These are phyloP conservation scores for Penicillium polonicum DNA, from an alignment of 2,329 filamentous ascomycete genomes.

Conservation along the genomic window DNA sequence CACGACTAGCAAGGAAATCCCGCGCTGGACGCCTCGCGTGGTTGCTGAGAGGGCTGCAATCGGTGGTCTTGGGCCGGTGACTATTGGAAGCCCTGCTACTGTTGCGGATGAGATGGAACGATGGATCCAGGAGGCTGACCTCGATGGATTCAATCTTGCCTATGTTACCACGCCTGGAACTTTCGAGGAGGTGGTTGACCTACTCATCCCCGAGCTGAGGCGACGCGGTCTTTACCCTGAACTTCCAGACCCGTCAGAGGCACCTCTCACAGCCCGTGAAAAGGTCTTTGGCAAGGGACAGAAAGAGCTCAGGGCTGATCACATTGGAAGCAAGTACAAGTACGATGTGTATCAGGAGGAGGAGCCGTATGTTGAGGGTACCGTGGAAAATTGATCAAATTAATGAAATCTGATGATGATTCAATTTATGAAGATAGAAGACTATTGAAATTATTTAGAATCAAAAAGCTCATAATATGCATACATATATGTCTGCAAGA, in stretches of 20 bases:
- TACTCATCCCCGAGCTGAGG: conserved; percentile 51
- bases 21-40: conserved; percentile 47
- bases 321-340: conserved; percentile 59
- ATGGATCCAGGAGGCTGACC: conserved; percentile 47
- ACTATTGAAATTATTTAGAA: background rate
- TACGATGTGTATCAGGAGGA: conserved; percentile 63
- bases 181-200: conserved; percentile 53
- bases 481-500: background rate
- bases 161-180: conserved; percentile 54
- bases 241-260: conserved; percentile 26
- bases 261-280: conserved; percentile 53
- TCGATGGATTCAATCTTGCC: conserved; percentile 46
- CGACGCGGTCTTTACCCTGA: conserved; percentile 44
- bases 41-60: conserved; percentile 50
- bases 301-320: conserved; percentile 56
- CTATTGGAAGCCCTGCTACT: conserved; percentile 47
- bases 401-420: background rate
- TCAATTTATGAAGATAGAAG: background rate
- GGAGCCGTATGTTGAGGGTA: conserved; percentile 30
- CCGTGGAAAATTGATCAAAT: background rate
- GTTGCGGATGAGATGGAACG: conserved; percentile 51
- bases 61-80: conserved; percentile 51
- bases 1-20: conserved; percentile 49
- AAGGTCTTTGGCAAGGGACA: conserved; percentile 64
- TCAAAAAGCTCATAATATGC: background rate